Base-by-base conservation (phyloP, 164 flowering plant species). In the Taxillus chinensis region DNA sequence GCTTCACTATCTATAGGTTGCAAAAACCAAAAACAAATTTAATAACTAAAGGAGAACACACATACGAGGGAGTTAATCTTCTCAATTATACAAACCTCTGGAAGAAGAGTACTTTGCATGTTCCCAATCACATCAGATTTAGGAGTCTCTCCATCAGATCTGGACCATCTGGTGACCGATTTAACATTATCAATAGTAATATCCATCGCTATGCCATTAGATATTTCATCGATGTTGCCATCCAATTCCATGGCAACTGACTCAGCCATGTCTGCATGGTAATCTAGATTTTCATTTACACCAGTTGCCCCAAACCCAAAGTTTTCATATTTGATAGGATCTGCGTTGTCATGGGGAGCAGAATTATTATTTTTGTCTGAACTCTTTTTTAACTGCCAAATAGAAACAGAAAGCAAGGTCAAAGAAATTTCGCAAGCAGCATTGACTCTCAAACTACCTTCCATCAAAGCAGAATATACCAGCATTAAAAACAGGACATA, bases 1-100 rank as follows among this genome's bases (percentile, higher is more conserved):
- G 99, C 74, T 87, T 90, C 71, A 87, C 83, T 50, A 77, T 73
- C 99, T 93, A 70, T 40, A 68, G 70, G 46, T 57, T 39, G 45
- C 43, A 71, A 39, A 46, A 17, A 46, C 46, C 45, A 27, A 69
- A 14, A 55, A 62, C 27, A 27, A 27, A 27, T 60, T 45, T 53
- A 65, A 65, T 42, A 38, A 60, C 7, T 56, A 37, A 42, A 63
- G 53, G 41, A 53, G 59, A 54, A 16, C 0, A 68, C 61, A 50
- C 38, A 60, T 8, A n/a, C 3, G 8, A 57, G 2, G 39, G 3
- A 49, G 38, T 7, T n/a, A 66, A 53, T 7, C 8, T 40, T 5
- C 41, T 57, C 40, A 12, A 64, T 43, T 15, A 51, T 61, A 75
- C 80, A 64, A 57, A 88, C 98, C 96, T 92, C 96, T 54, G 80